phyloP scores from a whole-genome alignment of 2,329 filamentous ascomycete genomes.

The Verruconis gallopava region DNA sequence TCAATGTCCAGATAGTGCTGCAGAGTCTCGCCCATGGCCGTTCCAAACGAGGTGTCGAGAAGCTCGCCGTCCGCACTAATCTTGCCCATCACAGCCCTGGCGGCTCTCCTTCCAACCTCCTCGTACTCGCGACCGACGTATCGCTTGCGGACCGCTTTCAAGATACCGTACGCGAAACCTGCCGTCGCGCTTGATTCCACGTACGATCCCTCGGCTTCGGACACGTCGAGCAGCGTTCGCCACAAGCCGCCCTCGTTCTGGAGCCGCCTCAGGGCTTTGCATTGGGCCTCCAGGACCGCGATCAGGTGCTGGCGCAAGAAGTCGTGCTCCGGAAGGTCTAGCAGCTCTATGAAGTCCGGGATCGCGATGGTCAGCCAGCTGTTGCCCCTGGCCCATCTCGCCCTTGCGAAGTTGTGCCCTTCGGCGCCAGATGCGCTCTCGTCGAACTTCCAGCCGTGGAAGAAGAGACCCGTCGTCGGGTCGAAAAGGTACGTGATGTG shows the following conservation, averaged over 20 bases:
- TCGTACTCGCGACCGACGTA: slow-evolving; percentile 54
- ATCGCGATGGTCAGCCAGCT: slow-evolving; percentile 74
- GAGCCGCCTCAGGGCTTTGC: slow-evolving; percentile 46
- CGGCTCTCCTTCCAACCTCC: slow-evolving; percentile 49
- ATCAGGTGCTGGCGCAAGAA: slow-evolving; percentile 47
- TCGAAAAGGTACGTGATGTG: slow-evolving; percentile 73
- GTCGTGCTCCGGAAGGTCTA: slow-evolving; percentile 47
- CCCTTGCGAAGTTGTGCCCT: slow-evolving; percentile 44
- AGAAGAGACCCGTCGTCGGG: slow-evolving; percentile 57
- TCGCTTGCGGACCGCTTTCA: slow-evolving; percentile 58
- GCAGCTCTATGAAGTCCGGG: slow-evolving; percentile 64
- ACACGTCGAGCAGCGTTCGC: slow-evolving; percentile 60
- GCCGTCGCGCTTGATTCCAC: slow-evolving; percentile 66
- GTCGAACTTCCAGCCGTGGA: slow-evolving; percentile 71
- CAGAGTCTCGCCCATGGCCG: slow-evolving; percentile 58
- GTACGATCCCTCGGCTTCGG: slow-evolving; percentile 56
- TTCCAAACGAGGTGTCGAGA: slow-evolving; percentile 64
- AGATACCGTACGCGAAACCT: slow-evolving; percentile 67
- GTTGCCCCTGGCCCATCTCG: slow-evolving; percentile 49
- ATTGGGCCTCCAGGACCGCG: slow-evolving; percentile 55
- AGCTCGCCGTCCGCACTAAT: slow-evolving; percentile 58
- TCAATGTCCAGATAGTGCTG: slow-evolving; percentile 69
- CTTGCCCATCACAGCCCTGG: slow-evolving; percentile 52
- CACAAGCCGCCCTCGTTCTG: slow-evolving; percentile 55
- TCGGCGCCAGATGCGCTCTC: slow-evolving; percentile 38